Conservation (phyloP, 2,329 filamentous ascomycete genomes). For the Aureobasidium sp. region DNA sequence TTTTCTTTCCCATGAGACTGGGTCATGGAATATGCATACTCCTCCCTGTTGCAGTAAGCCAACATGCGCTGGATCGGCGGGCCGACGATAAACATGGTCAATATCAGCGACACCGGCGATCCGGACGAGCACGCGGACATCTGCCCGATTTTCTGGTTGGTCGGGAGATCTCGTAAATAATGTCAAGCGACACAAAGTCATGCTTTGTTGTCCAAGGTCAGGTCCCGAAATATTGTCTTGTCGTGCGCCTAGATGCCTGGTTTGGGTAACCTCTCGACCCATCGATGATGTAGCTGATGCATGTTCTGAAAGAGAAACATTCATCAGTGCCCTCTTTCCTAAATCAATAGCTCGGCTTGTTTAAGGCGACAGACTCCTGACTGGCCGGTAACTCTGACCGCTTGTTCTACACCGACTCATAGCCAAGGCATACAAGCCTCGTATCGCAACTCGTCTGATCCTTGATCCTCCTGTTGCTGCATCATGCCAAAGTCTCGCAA, state of each 20-base stretch:
- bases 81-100: neutral
- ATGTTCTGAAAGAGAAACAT: neutral
- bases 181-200: neutral
- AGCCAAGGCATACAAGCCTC: conserved; percentile 2
- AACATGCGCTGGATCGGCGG: neutral
- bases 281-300: neutral
- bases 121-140: neutral
- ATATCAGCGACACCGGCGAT: neutral
- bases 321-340: neutral
- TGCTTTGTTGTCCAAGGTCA: neutral
- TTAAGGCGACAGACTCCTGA: neutral
- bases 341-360: neutral
- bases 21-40: neutral
- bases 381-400: neutral
- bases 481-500: conserved; percentile 20
- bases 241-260: neutral
- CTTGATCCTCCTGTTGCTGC: neutral
- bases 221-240: neutral
- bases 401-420: neutral
- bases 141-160: neutral
- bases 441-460: neutral
- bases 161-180: neutral
- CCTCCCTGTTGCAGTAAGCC: neutral
- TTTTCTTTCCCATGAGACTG: neutral
- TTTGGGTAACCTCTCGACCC: neutral